Evolutionary conservation across 345 rosid genomes (phyloP).

Genomic region (Abelmoschus esculentus): DNA sequence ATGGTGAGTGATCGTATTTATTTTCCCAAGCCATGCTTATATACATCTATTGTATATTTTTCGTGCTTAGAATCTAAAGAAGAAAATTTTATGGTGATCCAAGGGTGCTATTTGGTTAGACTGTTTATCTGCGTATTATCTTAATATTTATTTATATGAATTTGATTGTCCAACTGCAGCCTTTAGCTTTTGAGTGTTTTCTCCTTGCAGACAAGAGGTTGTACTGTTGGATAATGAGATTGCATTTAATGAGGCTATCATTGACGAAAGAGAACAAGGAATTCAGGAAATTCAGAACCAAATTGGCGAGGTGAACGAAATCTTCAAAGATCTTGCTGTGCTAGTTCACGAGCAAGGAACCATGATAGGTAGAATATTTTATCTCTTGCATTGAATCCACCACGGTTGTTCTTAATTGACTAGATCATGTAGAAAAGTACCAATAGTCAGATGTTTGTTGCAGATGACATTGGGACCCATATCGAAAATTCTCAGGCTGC

Average conservation of each 20-base stretch:
- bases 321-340: constrained; percentile 92
- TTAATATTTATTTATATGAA: neutral
- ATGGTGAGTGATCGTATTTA: neutral
- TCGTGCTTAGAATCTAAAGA: neutral
- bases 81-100: neutral
- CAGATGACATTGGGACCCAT: constrained; percentile 83
- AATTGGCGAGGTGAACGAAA: constrained; percentile 92
- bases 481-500: constrained; percentile 66
- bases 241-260: constrained; percentile 77
- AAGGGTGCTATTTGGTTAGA: neutral
- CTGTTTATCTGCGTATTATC: neutral
- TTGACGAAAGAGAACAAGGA: constrained; percentile 94
- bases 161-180: neutral
- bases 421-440: constrained; percentile 2
- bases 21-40: neutral
- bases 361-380: constrained; percentile 50
- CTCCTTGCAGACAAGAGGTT: constrained; percentile 67
- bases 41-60: neutral
- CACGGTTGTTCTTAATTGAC: neutral
- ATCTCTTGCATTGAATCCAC: neutral
- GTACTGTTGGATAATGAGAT: constrained; percentile 81
- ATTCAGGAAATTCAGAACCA: constrained; percentile 89
- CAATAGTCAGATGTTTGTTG: neutral
- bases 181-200: constrained; percentile 1
- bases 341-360: constrained; percentile 87